Percentiles rank a stretch among this genome's conserved stretches.
Conservation (phyloP, 1,284 basidiomycete species). For the Boletus holoroseus region DNA sequence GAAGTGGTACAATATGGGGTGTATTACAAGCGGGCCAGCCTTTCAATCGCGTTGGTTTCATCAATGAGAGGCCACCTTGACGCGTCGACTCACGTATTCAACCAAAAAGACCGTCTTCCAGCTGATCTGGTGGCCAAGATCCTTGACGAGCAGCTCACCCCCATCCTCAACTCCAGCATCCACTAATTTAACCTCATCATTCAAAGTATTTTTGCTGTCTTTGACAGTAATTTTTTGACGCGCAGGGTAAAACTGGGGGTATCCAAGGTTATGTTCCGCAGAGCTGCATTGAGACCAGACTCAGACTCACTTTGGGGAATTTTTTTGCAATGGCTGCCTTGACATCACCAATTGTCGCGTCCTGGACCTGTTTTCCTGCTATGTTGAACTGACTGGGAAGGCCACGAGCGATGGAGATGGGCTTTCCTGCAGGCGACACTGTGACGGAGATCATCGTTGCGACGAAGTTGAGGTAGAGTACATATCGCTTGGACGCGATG, state of each 20-base stretch:
- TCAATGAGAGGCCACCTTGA: not conserved
- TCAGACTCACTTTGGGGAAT: constrained; percentile 49
- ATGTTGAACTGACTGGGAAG: constrained; percentile 58
- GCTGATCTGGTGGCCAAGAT: constrained; percentile 81
- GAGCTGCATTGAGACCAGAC: not conserved
- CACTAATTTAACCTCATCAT: constrained; percentile 57
- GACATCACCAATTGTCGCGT: constrained; percentile 53
- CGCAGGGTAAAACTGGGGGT: constrained; percentile 54
- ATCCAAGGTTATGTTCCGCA: not conserved
- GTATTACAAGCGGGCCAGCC: constrained; percentile 88
- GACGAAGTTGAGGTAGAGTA: not conserved
- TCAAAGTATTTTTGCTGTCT: constrained; percentile 54
- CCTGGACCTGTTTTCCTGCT: constrained; percentile 39
- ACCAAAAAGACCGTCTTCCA: constrained; percentile 84
- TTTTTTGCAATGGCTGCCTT: constrained; percentile 54
- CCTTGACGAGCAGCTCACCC: constrained; percentile 71
- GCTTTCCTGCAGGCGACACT: constrained; percentile 45
- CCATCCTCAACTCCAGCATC: constrained; percentile 54
- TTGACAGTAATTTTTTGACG: constrained; percentile 72
- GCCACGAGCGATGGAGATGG: constrained; percentile 43
- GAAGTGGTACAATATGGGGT: constrained; percentile 80
- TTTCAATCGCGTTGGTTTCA: constrained; percentile 32
- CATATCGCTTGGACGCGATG: not conserved
- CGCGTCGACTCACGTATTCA: constrained; percentile 71
- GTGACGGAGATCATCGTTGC: constrained; percentile 55